These are phyloP conservation scores for Colletotrichum sp. DNA, from an alignment of 2,329 filamentous ascomycete genomes.

Conservation along the genomic window DNA sequence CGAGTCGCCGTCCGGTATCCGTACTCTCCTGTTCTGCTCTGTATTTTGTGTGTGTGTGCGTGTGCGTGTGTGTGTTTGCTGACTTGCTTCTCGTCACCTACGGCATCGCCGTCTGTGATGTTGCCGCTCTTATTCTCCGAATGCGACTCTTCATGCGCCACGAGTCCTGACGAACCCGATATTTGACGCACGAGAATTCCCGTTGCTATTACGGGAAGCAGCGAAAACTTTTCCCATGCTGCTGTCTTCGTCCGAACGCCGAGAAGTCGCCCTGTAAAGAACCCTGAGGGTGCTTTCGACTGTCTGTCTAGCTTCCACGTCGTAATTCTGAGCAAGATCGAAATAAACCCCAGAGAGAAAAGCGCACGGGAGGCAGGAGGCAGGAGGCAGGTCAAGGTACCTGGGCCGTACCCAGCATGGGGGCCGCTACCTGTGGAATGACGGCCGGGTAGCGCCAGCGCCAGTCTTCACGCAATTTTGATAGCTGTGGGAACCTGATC, in stretches of 20 bases:
- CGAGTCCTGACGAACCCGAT: constrained; percentile 4
- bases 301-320: background rate
- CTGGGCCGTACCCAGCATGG: background rate
- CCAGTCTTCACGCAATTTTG: constrained; percentile 14
- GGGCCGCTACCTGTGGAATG: background rate
- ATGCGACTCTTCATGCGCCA: constrained; percentile 6
- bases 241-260: background rate
- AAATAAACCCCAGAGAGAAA: background rate
- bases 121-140: background rate
- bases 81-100: background rate
- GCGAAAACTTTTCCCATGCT: background rate
- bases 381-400: background rate
- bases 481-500: constrained; percentile 2
- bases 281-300: background rate
- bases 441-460: constrained; percentile 6
- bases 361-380: background rate
- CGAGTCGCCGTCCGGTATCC: background rate
- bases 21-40: background rate
- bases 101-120: constrained; percentile 7
- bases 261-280: background rate
- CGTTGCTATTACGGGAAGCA: background rate
- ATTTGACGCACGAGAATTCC: background rate
- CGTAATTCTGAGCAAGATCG: constrained; percentile 1
- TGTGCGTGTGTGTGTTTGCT: background rate
- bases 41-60: background rate